Base-by-base conservation (phyloP, 2,329 filamentous ascomycete species). In the Alternaria angustiovoidea region DNA sequence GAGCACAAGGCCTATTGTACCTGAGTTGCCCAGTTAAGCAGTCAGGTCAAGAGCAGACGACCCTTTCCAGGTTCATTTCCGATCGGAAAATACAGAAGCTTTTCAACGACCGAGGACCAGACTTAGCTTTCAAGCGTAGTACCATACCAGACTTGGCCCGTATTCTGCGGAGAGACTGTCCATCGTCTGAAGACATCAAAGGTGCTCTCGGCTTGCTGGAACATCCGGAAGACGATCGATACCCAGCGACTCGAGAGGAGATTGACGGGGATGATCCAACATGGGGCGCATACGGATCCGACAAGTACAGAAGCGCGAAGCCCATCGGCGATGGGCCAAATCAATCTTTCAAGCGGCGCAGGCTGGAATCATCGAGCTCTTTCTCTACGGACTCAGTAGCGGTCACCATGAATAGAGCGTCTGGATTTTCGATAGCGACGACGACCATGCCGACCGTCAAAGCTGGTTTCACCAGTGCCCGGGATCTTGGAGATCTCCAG, bases 1-100 rank as follows among this genome's bases (percentile, higher is more conserved):
- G 94, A 75, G 94, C 95, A 7, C 90, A 98, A 75, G 89, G 88
- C 1, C 80, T 98, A 30, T 81, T 99, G 1, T 97, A 97, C 70
- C 82, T 98, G 55, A 97, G 93, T 75, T 92, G 88, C 65, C 92
- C 94, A 0, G 77, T 89, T 38, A 89, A 88, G 67, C 89, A 88
- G 61, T 87, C 89, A 7, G 85, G 87, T 57, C 76, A 81, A 26
- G 85, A 89, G 66, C 82, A 88, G 58, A 88, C 89, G 0, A 87
- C 85, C 7, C 75, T 94, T 16, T 95, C 92, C 0, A 84, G 85
- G 0, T 97, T 97, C 69, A 81, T 97, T 20, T 84, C 87, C 0
- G 81, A 84, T 1, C 77, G 80, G 49, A 76, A 78, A 76, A 87
- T 86, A 63, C 84, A 81, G 18, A 79, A 79, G 36, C 80, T 82